Evolutionary conservation across 2,329 filamentous ascomycete species (phyloP).

Genomic region (Colletotrichum limetticola): DNA sequence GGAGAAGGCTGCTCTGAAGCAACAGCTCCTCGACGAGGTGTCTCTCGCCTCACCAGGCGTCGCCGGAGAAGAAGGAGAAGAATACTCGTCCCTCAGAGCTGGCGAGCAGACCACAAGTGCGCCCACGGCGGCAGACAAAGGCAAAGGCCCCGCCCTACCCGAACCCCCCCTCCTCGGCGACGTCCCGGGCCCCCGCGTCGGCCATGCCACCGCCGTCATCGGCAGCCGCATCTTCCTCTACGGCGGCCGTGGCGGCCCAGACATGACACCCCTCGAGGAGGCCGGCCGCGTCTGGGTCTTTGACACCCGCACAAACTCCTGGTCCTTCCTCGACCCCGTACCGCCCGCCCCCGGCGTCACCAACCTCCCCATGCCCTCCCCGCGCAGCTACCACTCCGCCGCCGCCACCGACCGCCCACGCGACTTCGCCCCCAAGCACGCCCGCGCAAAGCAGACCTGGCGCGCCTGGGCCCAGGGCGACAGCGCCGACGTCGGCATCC

Average conservation of each 20-base stretch:
- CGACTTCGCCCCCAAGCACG: constrained; percentile 52
- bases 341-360: constrained; percentile 54
- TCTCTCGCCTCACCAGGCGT: constrained; percentile 47
- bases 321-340: constrained; percentile 72
- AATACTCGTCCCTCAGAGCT: background rate
- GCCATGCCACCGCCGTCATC: constrained; percentile 76
- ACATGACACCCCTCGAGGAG: constrained; percentile 79
- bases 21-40: constrained; percentile 55
- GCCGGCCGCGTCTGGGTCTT: constrained; percentile 81
- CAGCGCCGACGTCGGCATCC: constrained; percentile 63
- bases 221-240: constrained; percentile 81
- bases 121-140: constrained; percentile 47
- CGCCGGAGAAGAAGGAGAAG: constrained; percentile 38
- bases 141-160: constrained; percentile 45
- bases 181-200: constrained; percentile 76
- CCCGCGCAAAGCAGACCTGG: constrained; percentile 57
- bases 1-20: constrained; percentile 39
- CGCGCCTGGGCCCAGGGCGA: constrained; percentile 67
- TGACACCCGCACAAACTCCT: constrained; percentile 70
- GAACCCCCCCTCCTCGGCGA: constrained; percentile 45
- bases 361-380: constrained; percentile 61
- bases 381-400: constrained; percentile 78
- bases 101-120: constrained; percentile 11
- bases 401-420: constrained; percentile 67
- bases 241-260: constrained; percentile 78